Evolutionary conservation across 1,139 yeast species (phyloP).

Genomic region (Yamadazyma atlantica): DNA sequence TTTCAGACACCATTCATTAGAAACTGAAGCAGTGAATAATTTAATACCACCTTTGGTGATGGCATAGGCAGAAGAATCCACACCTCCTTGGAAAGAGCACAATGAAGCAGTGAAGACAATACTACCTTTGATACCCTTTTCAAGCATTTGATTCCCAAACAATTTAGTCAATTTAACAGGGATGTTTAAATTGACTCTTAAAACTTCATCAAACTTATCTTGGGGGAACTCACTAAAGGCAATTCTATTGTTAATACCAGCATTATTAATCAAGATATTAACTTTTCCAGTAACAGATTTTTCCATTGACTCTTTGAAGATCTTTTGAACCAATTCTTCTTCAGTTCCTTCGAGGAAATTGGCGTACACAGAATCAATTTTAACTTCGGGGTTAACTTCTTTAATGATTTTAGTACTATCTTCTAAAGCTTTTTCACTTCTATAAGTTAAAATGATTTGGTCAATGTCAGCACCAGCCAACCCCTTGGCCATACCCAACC

Average conservation of each 20-base stretch:
- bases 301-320: conserved; percentile 20
- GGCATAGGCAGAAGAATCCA: conserved; percentile 46
- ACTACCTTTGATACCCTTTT: conserved; percentile 16
- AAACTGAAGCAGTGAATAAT: conserved; percentile 45
- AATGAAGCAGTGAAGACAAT: conserved; percentile 24
- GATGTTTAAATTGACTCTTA: conserved; percentile 47
- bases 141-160: conserved; percentile 45
- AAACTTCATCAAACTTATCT: conserved; percentile 24
- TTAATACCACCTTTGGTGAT: conserved; percentile 52
- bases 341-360: conserved; percentile 19
- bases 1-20: conserved; percentile 50
- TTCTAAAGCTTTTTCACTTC: conserved; percentile 17
- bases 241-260: conserved; percentile 44
- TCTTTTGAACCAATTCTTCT: conserved; percentile 11
- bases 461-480: conserved; percentile 29
- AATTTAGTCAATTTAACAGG: conserved; percentile 43
- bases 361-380: conserved; percentile 16
- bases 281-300: conserved; percentile 26
- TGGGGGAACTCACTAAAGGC: conserved; percentile 32
- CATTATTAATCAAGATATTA: conserved; percentile 53
- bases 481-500: conserved; percentile 32
- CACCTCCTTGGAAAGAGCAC: conserved; percentile 9
- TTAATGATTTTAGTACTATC: conserved; percentile 14
- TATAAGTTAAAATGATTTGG: conserved; percentile 22
- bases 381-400: conserved; percentile 16